Evolutionary conservation across 768 basidiomycete genomes (phyloP).

Genomic region (Rhizopogon vesiculosus): DNA sequence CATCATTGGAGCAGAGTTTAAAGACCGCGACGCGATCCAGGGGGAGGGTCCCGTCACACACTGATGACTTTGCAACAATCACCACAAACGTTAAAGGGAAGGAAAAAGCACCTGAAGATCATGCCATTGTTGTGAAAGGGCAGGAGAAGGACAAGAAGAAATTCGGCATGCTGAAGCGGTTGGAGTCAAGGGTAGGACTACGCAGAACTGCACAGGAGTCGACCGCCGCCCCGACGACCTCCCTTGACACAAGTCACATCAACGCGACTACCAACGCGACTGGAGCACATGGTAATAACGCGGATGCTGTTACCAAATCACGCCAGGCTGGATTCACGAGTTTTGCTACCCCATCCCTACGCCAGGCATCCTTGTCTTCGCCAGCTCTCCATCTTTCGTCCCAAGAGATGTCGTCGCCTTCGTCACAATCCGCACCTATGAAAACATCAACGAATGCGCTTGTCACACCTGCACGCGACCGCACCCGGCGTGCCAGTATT

Average conservation of each 20-base stretch:
- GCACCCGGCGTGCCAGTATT: constrained; percentile 36
- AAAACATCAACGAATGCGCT: constrained; percentile 43
- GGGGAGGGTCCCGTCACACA: constrained; percentile 30
- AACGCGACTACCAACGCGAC: constrained; percentile 18
- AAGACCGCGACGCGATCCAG: constrained; percentile 60
- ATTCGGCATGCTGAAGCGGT: constrained; percentile 40
- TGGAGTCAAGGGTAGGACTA: constrained; percentile 50
- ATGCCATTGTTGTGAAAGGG: constrained; percentile 17
- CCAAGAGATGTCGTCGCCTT: constrained; percentile 49
- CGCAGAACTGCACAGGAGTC: constrained; percentile 39
- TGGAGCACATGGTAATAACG: constrained; percentile 20
- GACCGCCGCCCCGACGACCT: constrained; percentile 33
- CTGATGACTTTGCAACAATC: constrained; percentile 42
- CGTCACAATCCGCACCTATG: constrained; percentile 42
- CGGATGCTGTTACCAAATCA: constrained; percentile 32
- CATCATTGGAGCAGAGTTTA: constrained; percentile 63
- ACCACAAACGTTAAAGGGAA: constrained; percentile 42
- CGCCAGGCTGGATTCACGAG: constrained; percentile 51
- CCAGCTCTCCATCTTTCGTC: constrained; percentile 66
- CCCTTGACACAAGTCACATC: constrained; percentile 26
- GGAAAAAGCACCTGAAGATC: constrained; percentile 26
- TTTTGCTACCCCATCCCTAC: constrained; percentile 63
- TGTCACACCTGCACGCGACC: constrained; percentile 43
- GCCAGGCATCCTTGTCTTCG: constrained; percentile 70
- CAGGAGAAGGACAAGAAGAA: constrained; percentile 37